These are phyloP conservation scores for Lipomyces orientalis DNA, from an alignment of 805 yeast species.

Conservation along the genomic window DNA sequence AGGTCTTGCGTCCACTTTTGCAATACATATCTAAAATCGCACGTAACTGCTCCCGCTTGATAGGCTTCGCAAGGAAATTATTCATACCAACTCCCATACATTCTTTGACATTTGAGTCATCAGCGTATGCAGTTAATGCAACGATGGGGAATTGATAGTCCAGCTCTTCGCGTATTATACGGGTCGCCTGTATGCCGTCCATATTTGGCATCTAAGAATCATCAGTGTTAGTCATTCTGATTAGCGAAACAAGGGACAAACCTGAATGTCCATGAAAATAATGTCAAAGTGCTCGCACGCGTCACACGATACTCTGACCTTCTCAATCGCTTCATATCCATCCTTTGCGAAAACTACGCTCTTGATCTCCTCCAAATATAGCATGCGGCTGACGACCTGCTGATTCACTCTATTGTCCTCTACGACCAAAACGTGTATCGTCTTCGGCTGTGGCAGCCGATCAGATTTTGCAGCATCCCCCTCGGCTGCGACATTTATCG, in stretches of 20 bases:
- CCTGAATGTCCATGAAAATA: constrained; percentile 91
- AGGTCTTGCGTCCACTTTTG: constrained; percentile 49
- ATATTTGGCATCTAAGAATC: constrained; percentile 72
- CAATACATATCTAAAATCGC: constrained; percentile 52
- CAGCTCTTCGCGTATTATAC: constrained; percentile 60
- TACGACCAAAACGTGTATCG: constrained; percentile 71
- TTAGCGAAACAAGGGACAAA: not conserved
- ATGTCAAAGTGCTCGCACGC: constrained; percentile 57
- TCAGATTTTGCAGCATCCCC: not conserved
- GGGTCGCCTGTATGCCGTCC: constrained; percentile 86
- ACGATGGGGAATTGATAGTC: constrained; percentile 75
- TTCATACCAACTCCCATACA: constrained; percentile 90
- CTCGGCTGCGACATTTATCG: not conserved
- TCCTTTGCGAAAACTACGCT: constrained; percentile 80
- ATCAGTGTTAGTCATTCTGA: too few species aligned
- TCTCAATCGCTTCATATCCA: constrained; percentile 84
- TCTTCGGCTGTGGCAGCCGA: not conserved
- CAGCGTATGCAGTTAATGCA: constrained; percentile 94
- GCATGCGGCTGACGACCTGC: constrained; percentile 89
- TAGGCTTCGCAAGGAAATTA: constrained; percentile 87
- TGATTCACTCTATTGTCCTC: constrained; percentile 95
- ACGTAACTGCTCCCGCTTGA: constrained; percentile 62
- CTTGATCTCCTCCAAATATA: constrained; percentile 75
- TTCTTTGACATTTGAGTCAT: constrained; percentile 81
- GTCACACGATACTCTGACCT: constrained; percentile 56